A percentile compares a stretch with the other conserved stretches of the same genome.
phyloP scores from a whole-genome alignment of 768 basidiomycete genomes.

The Collybia sp. region DNA sequence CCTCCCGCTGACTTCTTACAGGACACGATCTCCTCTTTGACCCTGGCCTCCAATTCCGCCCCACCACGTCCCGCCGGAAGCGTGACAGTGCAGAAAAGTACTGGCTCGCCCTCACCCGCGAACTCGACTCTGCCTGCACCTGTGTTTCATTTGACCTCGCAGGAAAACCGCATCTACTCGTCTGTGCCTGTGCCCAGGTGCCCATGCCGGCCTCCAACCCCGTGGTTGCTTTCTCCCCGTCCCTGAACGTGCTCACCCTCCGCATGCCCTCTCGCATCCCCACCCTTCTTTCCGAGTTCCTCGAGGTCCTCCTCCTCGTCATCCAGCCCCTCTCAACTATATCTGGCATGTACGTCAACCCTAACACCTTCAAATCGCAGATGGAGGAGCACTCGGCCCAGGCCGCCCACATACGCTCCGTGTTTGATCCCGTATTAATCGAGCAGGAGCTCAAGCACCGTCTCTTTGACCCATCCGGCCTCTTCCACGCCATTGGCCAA shows the following conservation, averaged over 20 bases:
- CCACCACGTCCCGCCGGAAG: constrained; percentile 71
- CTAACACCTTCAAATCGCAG: constrained; percentile 53
- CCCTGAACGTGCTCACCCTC: constrained; percentile 46
- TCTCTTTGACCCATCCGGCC: constrained; percentile 72
- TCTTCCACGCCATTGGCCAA: constrained; percentile 75
- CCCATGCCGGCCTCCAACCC: constrained; percentile 35
- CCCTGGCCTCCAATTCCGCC: constrained; percentile 76
- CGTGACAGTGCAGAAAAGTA: constrained; percentile 71
- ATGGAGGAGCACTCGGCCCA: constrained; percentile 60
- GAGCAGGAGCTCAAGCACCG: constrained; percentile 75
- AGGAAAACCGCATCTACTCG: constrained; percentile 48
- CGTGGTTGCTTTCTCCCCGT: constrained; percentile 38
- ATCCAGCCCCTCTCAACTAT: constrained; percentile 74
- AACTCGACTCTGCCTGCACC: constrained; percentile 79
- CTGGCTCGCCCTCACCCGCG: constrained; percentile 77
- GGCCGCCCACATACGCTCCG: constrained; percentile 60
- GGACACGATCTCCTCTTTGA: constrained; percentile 92
- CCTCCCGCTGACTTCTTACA: constrained; percentile 21
- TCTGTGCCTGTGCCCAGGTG: constrained; percentile 50
- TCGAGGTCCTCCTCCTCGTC: constrained; percentile 78
- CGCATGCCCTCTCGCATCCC: constrained; percentile 71
- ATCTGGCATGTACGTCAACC: constrained; percentile 56
- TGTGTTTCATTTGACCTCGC: constrained; percentile 71
- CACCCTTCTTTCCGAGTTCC: constrained; percentile 66
- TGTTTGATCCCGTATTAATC: constrained; percentile 80